These are phyloP conservation scores for Fraxinus excelsior DNA, from an alignment of 257 asterid species.

Conservation along the genomic window DNA sequence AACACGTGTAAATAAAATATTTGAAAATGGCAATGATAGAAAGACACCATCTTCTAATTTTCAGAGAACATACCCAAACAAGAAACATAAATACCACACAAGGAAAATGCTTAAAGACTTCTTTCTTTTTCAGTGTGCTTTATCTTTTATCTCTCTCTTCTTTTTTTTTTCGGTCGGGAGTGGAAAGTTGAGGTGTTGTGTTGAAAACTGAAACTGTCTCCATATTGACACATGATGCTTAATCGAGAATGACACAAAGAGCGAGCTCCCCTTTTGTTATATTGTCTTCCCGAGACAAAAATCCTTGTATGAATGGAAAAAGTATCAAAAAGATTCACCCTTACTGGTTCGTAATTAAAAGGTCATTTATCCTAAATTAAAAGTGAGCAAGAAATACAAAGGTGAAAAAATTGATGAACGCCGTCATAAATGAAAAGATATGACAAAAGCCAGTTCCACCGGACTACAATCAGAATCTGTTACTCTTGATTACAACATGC, in stretches of 20 bases:
- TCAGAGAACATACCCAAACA: conserved; percentile 10
- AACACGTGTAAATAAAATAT: not conserved
- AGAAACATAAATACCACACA: not conserved
- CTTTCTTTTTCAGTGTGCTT: not conserved
- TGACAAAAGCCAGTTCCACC: not conserved
- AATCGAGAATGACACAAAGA: not conserved
- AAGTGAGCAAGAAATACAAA: not conserved
- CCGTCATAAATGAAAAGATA: not conserved
- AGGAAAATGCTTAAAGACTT: not conserved
- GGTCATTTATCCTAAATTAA: not conserved
- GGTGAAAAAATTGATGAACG: not conserved
- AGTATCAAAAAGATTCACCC: not conserved
- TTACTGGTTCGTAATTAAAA: not conserved
- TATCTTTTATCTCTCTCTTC: not conserved
- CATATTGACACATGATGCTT: not conserved
- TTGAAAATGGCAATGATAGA: not conserved
- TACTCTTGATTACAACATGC: not conserved
- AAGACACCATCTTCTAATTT: not conserved
- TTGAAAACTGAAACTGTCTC: not conserved
- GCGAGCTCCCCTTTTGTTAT: not conserved
- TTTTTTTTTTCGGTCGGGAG: not conserved
- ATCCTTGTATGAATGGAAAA: not conserved
- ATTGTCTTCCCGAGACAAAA: not conserved
- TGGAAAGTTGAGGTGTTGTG: not conserved
- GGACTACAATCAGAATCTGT: not conserved